Evolutionary conservation across 805 yeast genomes (phyloP).

Genomic region (Spathaspora passalidarum): DNA sequence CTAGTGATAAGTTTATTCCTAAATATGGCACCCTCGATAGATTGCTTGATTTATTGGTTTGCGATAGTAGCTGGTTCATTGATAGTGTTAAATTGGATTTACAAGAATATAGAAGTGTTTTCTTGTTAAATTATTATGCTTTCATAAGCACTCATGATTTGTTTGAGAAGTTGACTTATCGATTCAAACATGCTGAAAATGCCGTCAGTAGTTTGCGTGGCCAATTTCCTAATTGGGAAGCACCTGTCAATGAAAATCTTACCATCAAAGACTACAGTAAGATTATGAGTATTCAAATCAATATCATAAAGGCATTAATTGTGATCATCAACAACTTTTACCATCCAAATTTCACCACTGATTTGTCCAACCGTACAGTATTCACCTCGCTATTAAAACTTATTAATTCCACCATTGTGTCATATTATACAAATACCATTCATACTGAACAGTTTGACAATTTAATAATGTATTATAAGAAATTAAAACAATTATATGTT

Average conservation of each 20-base stretch:
- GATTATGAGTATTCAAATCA: slow-evolving; percentile 76
- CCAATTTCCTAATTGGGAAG: slow-evolving; percentile 60
- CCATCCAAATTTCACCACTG: slow-evolving; percentile 64
- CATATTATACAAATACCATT: slow-evolving; percentile 28
- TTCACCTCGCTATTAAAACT: slow-evolving; percentile 64
- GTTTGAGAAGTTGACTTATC: slow-evolving; percentile 37
- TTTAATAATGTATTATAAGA: slow-evolving; percentile 52
- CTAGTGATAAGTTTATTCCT: slow-evolving; percentile 24
- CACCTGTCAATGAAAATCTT: slow-evolving; percentile 40
- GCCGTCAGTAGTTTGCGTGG: slow-evolving; percentile 32
- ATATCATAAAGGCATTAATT: slow-evolving; percentile 72
- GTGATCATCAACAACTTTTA: slow-evolving; percentile 72
- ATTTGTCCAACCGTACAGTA: slow-evolving; percentile 53
- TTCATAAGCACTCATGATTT: slow-evolving; percentile 39
- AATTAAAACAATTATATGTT: slow-evolving; percentile 65
- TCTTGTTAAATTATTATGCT: slow-evolving; percentile 39
- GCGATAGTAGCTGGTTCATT: slow-evolving; percentile 62
- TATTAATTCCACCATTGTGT: slow-evolving; percentile 63
- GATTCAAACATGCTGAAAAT: slow-evolving; percentile 42
- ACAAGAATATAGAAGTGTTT: slow-evolving; percentile 40
- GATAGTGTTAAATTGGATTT: slow-evolving; percentile 31
- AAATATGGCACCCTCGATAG: slow-evolving; percentile 65
- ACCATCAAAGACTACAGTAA: slow-evolving; percentile 49
- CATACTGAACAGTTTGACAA: slow-evolving; percentile 41
- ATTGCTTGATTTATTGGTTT: slow-evolving; percentile 73